These are phyloP conservation scores for Chiua sp. DNA, from an alignment of 1,284 basidiomycete species.

Conservation along the genomic window DNA sequence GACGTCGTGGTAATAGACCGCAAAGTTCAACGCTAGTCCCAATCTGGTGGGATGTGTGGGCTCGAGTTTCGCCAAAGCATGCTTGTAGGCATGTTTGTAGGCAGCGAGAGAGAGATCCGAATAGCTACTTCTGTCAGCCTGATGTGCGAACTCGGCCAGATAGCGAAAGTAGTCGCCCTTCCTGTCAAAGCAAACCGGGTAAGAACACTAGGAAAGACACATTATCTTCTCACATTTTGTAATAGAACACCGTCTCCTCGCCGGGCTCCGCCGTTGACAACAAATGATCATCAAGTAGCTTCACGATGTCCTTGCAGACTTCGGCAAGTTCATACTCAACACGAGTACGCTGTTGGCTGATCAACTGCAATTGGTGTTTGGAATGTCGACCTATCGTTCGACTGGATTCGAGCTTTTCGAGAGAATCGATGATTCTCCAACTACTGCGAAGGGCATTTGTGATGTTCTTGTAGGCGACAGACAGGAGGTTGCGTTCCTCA, in stretches of 20 bases:
- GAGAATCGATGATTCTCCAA: constrained; percentile 63
- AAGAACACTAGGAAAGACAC: constrained; percentile 10
- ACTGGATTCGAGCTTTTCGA: constrained; percentile 56
- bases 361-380: constrained; percentile 51
- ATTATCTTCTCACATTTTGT: constrained; percentile 57
- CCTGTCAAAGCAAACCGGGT: constrained; percentile 42
- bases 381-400: constrained; percentile 30
- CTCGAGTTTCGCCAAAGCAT: constrained; percentile 60
- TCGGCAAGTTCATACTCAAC: constrained; percentile 63
- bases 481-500: constrained; percentile 72
- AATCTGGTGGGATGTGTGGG: constrained; percentile 76
- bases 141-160: constrained; percentile 64
- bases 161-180: constrained; percentile 76
- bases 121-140: constrained; percentile 51
- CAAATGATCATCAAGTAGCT: constrained; percentile 56
- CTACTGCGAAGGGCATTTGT: constrained; percentile 65
- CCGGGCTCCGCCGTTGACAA: constrained; percentile 60
- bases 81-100: constrained; percentile 71
- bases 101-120: constrained; percentile 63
- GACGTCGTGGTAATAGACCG: constrained; percentile 97
- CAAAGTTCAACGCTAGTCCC: constrained; percentile 95
- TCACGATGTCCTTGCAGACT: constrained; percentile 63
- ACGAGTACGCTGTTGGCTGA: constrained; percentile 54
- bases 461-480: constrained; percentile 73
- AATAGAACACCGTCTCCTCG: constrained; percentile 72